These are phyloP conservation scores for Saturnispora diversa DNA, from an alignment of 805 yeast genomes.

Conservation along the genomic window DNA sequence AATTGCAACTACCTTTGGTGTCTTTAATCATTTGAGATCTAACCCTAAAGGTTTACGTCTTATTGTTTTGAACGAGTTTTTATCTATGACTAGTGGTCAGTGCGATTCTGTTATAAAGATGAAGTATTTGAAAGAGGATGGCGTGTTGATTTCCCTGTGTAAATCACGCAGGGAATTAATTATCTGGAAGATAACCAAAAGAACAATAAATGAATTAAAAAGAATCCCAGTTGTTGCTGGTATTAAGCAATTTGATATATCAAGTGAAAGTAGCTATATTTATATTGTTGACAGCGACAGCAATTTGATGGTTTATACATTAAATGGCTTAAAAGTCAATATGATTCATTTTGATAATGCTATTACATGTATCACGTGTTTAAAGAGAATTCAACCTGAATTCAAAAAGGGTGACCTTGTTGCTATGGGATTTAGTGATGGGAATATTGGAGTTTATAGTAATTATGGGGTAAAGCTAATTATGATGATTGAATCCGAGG, in stretches of 20 bases:
- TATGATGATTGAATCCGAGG: background rate
- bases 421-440: background rate
- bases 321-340: slow-evolving; percentile 5
- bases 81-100: slow-evolving; percentile 60
- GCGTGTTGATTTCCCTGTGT: slow-evolving; percentile 50
- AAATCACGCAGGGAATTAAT: slow-evolving; percentile 40
- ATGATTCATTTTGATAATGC: background rate
- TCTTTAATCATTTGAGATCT: slow-evolving; percentile 22
- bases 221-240: slow-evolving; percentile 10
- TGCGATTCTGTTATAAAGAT: slow-evolving; percentile 22
- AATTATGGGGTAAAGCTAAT: background rate
- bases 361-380: background rate
- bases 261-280: slow-evolving; percentile 23
- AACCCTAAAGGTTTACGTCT: slow-evolving; percentile 46
- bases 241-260: slow-evolving; percentile 31
- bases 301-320: slow-evolving; percentile 25
- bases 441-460: background rate
- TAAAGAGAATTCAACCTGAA: background rate
- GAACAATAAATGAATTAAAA: slow-evolving; percentile 36
- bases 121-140: slow-evolving; percentile 43
- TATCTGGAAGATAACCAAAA: slow-evolving; percentile 59
- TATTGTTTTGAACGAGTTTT: slow-evolving; percentile 46
- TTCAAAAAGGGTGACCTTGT: background rate
- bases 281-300: slow-evolving; percentile 49
- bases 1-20: background rate